Conservation (phyloP, 768 basidiomycete genomes). For the Boletus eberwhitei region DNA sequence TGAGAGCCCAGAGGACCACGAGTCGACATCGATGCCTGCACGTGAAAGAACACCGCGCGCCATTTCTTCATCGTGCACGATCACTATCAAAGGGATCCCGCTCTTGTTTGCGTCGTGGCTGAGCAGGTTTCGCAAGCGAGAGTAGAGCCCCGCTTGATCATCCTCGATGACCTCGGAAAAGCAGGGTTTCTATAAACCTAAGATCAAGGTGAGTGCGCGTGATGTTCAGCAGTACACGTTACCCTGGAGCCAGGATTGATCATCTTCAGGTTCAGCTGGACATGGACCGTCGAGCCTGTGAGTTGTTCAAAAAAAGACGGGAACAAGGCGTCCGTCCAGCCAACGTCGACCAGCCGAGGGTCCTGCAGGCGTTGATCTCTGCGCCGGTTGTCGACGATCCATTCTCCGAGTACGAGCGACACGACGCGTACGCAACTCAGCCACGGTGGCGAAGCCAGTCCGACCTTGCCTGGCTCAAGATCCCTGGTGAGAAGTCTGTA, state of each 20-base stretch:
- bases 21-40: slow-evolving; percentile 40
- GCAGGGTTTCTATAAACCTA: slow-evolving; percentile 8
- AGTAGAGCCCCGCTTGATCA: slow-evolving; percentile 8
- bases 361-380: slow-evolving; percentile 27
- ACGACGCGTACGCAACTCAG: slow-evolving; percentile 28
- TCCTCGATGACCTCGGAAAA: slow-evolving; percentile 19
- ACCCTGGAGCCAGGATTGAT: slow-evolving; percentile 19
- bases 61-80: slow-evolving; percentile 44
- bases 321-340: slow-evolving; percentile 39
- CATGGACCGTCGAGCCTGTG: slow-evolving; percentile 16
- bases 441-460: slow-evolving; percentile 33
- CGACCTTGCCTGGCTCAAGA: slow-evolving; percentile 30
- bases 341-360: slow-evolving; percentile 38
- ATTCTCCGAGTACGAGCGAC: slow-evolving; percentile 38
- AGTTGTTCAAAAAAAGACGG: slow-evolving; percentile 24
- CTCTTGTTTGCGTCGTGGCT: slow-evolving; percentile 14
- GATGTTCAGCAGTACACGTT: background rate
- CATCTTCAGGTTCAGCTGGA: slow-evolving; percentile 10
- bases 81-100: slow-evolving; percentile 39
- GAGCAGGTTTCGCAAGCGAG: slow-evolving; percentile 22
- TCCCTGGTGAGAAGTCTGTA: slow-evolving; percentile 29
- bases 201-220: background rate
- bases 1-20: slow-evolving; percentile 40
- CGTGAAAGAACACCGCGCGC: slow-evolving; percentile 38
- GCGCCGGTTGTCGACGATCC: slow-evolving; percentile 33